Base-by-base conservation (phyloP, 2,329 filamentous ascomycete genomes). In the Sclerotinia sclerotiorum region DNA sequence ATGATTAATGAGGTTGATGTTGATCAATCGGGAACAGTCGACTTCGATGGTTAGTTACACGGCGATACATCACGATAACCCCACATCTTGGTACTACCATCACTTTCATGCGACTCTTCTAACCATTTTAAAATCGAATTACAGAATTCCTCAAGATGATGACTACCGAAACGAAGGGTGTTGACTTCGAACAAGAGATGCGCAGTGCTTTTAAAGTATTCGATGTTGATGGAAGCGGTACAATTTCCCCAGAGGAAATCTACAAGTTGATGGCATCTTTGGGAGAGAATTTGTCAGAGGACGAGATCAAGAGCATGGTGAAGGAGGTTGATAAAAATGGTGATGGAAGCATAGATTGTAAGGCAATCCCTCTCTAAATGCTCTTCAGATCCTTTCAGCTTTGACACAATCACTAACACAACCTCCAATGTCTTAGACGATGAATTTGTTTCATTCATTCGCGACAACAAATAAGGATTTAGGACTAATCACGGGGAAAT, bases 111-210 rank as follows among this genome's bases (percentile, higher is more conserved):
- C 57, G 39, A 55, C 42, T 24, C 17, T 68, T 48, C 67, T 68
- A 24, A 68, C 21, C 29, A 48, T 48, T n/a, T 57, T 21, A 39
- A 49, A 1, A 7, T 65, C 44, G n/a, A 51, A 39, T 21, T 51
- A n/a, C 24, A 87, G 87, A 89, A 76, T 89, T 89, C 80, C 83
- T 88, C 70, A 85, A 84, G 72, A 87, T 89, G 84, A 89, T 89
- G 87, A 85, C 86, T 65, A 83, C 83, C 76, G 85, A 85, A 75
- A 86, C 86, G 79, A 85, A 84, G 79, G 84, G 86, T 74, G 84
- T 84, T 69, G 85, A 88, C 78, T 84, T 84, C 65, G 87, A 88
- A 77, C 82, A 87, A 77, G 87, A 89, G 79, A 87, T 89, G 77
- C 82, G 84, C 74, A 85, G 86, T 76, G 87, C 87, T 65, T 89